phyloP scores from a whole-genome alignment of 495 filamentous ascomycete species.

The Polyplosphaeria fusca region DNA sequence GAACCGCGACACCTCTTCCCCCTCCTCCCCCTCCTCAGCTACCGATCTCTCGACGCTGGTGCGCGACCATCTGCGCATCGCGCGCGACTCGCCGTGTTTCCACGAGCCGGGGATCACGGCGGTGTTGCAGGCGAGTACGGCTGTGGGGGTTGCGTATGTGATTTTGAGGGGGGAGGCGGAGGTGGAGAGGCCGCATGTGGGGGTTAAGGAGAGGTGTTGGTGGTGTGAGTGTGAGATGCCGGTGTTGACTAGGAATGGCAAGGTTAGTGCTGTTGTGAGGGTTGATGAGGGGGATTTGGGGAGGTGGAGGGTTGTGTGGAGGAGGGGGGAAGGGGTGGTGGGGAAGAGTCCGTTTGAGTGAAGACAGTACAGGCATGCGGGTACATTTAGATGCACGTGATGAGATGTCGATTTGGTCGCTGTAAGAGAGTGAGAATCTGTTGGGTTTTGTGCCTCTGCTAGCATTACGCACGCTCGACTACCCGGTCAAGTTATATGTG shows the following conservation, averaged over 20 bases:
- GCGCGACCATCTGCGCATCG: not conserved
- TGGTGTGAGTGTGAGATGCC: conserved; percentile 6
- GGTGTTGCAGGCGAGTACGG: not conserved
- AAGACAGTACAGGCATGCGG: too few species aligned
- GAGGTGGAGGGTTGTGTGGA: not conserved
- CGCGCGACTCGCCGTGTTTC: not conserved
- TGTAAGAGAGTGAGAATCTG: too few species aligned
- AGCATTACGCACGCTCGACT: too few species aligned
- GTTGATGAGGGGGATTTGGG: not conserved
- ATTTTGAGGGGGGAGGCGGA: not conserved
- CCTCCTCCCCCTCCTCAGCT: too few species aligned
- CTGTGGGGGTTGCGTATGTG: conserved; percentile 1
- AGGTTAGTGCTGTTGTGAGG: conserved; percentile 7
- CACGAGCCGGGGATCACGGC: not conserved
- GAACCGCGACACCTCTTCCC: too few species aligned
- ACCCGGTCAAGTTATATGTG: too few species aligned
- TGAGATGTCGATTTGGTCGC: too few species aligned
- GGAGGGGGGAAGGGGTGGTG: not conserved
- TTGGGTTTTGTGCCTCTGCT: too few species aligned
- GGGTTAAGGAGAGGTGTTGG: conserved; percentile 6
- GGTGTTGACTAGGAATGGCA: not conserved
- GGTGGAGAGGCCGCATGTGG: not conserved
- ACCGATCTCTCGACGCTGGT: not conserved
- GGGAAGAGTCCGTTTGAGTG: not conserved
- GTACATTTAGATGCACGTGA: too few species aligned